Percentiles rank a stretch among this genome's conserved stretches.
phyloP scores from a whole-genome alignment of 371 early-diverging fungal genomes.

The Coemansia sp. region DNA sequence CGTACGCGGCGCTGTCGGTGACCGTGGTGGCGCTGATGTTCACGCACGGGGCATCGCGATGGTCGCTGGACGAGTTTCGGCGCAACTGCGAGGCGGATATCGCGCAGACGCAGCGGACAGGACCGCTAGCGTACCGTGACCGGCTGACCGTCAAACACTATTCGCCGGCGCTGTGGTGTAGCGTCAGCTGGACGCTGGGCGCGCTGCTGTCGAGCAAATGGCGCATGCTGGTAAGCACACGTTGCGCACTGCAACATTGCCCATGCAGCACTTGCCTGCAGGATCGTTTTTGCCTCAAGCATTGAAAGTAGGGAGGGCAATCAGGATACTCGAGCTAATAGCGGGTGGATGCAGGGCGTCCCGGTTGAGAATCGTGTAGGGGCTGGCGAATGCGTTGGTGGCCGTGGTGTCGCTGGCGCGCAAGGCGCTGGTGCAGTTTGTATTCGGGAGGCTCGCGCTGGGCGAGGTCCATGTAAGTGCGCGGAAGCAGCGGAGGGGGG shows the following conservation, averaged over 20 bases:
- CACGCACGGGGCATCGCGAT: constrained; percentile 15
- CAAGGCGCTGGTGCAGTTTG: constrained; percentile 39
- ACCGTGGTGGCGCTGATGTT: constrained; percentile 33
- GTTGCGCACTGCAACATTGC: not conserved
- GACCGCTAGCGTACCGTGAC: constrained; percentile 33
- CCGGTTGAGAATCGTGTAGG: constrained; percentile 27
- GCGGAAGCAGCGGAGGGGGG: too few relatives aligned
- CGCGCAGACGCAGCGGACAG: constrained; percentile 12
- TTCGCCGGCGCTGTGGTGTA: constrained; percentile 48
- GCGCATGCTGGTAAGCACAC: constrained; percentile 41
- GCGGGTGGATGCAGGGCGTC: not conserved
- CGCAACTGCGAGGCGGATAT: constrained; percentile 42
- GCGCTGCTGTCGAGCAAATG: constrained; percentile 42
- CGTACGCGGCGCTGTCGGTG: constrained; percentile 37
- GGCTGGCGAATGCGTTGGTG: constrained; percentile 45
- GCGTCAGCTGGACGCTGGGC: constrained; percentile 43
- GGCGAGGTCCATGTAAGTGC: constrained; percentile 47
- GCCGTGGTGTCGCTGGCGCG: constrained; percentile 42
- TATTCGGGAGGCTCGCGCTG: constrained; percentile 41
- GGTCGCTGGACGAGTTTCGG: constrained; percentile 43
- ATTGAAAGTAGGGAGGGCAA: too few relatives aligned
- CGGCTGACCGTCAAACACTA: constrained; percentile 40
- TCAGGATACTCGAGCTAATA: too few relatives aligned
- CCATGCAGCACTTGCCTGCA: too few relatives aligned
- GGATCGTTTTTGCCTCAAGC: too few relatives aligned